phyloP scores from a whole-genome alignment of 129 eudicot species.

The Flaveria brownii region DNA sequence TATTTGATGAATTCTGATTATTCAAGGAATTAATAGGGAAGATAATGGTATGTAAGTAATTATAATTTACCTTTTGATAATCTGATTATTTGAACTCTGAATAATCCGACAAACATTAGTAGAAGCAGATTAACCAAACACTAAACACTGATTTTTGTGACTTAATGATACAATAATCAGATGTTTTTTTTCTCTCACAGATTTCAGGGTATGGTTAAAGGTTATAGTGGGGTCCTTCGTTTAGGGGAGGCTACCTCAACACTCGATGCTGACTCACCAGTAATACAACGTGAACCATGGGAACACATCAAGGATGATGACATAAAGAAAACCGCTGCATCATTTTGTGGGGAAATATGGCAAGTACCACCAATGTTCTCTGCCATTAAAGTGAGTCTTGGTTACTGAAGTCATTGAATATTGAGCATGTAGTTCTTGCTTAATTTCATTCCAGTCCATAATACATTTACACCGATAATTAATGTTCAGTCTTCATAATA shows the following conservation, averaged over 20 bases:
- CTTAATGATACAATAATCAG: background rate
- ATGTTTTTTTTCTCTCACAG: slow-evolving; percentile 39
- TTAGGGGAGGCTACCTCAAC: slow-evolving; percentile 98
- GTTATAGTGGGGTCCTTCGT: slow-evolving; percentile 93
- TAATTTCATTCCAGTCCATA: background rate
- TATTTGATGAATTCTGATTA: background rate
- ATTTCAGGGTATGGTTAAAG: slow-evolving; percentile 95
- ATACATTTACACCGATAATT: slow-evolving; percentile 4
- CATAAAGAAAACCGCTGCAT: slow-evolving; percentile 77
- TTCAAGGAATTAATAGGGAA: background rate
- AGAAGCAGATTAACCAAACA: background rate
- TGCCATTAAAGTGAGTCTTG: slow-evolving; percentile 78
- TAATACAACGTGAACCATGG: slow-evolving; percentile 98
- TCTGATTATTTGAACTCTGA: background rate
- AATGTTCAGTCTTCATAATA: slow-evolving; percentile 27
- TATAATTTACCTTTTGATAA: too few relatives aligned
- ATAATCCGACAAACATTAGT: background rate
- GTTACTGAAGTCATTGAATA: background rate
- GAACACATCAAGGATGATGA: slow-evolving; percentile 86
- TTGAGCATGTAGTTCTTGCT: slow-evolving; percentile 6
- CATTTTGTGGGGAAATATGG: slow-evolving; percentile 95
- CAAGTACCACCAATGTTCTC: slow-evolving; percentile 99
- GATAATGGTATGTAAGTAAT: too few relatives aligned
- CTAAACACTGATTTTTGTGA: background rate
- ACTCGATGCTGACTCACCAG: slow-evolving; percentile 97